Percentiles rank a stretch among this genome's conserved stretches.
phyloP scores from a whole-genome alignment of 2,329 filamentous ascomycete genomes.

The Xylariales sp. region DNA sequence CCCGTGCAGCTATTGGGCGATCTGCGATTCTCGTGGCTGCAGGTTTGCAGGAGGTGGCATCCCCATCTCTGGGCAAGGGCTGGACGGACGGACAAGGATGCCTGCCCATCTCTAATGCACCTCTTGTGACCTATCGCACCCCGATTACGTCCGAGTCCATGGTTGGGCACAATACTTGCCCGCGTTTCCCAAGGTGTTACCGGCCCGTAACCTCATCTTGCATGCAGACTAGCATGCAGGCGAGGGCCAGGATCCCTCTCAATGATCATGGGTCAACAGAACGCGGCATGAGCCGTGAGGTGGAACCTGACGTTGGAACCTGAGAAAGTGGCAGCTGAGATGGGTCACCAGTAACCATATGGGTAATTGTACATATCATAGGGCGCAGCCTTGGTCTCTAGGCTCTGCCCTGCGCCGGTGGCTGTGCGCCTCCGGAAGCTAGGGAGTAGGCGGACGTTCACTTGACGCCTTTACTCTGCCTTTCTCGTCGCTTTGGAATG shows the following conservation, averaged over 20 bases:
- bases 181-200: constrained; percentile 5
- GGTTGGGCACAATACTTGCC: neutral
- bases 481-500: constrained; percentile 5
- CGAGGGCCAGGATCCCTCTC: no score
- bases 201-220: constrained; percentile 7
- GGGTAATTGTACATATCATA: neutral
- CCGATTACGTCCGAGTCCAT: constrained; percentile 8
- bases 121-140: constrained; percentile 3
- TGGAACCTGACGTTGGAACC: constrained; percentile 15
- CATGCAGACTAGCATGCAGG: neutral
- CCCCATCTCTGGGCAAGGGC: neutral
- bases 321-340: constrained; percentile 10
- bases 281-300: constrained; percentile 19
- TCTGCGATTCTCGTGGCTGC: constrained; percentile 2
- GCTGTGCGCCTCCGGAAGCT: no score
- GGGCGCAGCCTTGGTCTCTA: neutral
- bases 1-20: constrained; percentile 17
- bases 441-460: no score
- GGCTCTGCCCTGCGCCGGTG: no score
- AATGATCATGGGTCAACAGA: no score
- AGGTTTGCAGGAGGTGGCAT: neutral
- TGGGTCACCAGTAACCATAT: neutral
- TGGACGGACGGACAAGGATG: constrained; percentile 1
- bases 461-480: neutral
- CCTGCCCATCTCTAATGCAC: constrained; percentile 4